Conservation (phyloP, 1,139 yeast species). For the Magnusiomyces tetraspermus region DNA sequence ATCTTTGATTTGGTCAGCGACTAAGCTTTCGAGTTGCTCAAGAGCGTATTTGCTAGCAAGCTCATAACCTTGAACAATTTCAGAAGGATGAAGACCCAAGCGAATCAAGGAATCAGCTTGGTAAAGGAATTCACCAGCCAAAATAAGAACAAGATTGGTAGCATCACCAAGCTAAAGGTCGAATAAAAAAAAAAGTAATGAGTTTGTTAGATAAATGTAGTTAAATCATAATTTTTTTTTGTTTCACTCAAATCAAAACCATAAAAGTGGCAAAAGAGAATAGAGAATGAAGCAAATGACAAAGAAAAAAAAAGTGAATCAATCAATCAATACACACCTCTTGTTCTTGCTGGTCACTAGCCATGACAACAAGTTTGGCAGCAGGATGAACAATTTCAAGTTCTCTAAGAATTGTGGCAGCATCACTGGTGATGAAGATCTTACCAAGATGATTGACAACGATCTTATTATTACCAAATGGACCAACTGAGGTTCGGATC, state of each 20-base stretch:
- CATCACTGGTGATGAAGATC: slow-evolving; percentile 87
- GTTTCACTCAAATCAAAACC: background rate
- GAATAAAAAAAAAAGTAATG: too few relatives aligned
- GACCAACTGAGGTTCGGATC: slow-evolving; percentile 92
- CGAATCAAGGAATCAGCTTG: slow-evolving; percentile 74
- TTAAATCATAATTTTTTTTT: too few relatives aligned
- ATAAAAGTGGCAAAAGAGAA: slow-evolving; percentile 11
- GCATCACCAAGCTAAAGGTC: slow-evolving; percentile 52
- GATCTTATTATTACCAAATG: slow-evolving; percentile 93
- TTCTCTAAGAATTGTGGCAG: slow-evolving; percentile 91
- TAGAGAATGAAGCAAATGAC: background rate
- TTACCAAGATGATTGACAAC: slow-evolving; percentile 77
- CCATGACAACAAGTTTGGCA: slow-evolving; percentile 91
- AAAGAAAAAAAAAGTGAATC: background rate
- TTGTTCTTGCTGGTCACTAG: slow-evolving; percentile 90
- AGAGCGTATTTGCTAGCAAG: slow-evolving; percentile 70
- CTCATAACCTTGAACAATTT: slow-evolving; percentile 81
- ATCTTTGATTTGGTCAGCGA: slow-evolving; percentile 54
- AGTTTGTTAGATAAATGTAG: too few relatives aligned
- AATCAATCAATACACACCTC: slow-evolving; percentile 33
- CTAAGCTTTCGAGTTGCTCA: slow-evolving; percentile 52
- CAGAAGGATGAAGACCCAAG: slow-evolving; percentile 84
- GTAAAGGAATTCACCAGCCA: slow-evolving; percentile 87
- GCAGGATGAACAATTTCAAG: slow-evolving; percentile 96
- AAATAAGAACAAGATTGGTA: slow-evolving; percentile 57